These are phyloP conservation scores for Phialophora verrucosa DNA, from an alignment of 2,329 filamentous ascomycete species.

Conservation along the genomic window DNA sequence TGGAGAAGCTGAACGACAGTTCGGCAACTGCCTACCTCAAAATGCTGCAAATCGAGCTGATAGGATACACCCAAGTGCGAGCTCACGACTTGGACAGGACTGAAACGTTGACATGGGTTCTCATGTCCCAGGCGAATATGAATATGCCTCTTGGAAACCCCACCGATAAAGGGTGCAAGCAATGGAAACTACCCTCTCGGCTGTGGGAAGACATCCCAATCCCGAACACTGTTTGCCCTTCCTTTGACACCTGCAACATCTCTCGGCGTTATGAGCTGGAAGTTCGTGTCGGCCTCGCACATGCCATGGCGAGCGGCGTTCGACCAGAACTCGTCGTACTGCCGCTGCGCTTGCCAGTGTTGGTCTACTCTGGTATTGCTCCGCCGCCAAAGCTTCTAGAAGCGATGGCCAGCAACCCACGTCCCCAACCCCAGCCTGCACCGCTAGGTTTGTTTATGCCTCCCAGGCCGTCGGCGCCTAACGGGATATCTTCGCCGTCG, in stretches of 20 bases:
- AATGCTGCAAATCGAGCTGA: conserved; percentile 79
- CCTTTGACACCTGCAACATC: conserved; percentile 88
- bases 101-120: conserved; percentile 76
- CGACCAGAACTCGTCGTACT: conserved; percentile 77
- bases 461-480: conserved; percentile 18
- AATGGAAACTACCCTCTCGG: conserved; percentile 67
- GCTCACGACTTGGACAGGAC: conserved; percentile 75
- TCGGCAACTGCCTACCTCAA: conserved; percentile 75
- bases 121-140: conserved; percentile 74
- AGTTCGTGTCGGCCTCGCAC: conserved; percentile 76
- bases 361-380: conserved; percentile 85
- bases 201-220: conserved; percentile 75
- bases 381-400: conserved; percentile 78
- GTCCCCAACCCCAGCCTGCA: conserved; percentile 38
- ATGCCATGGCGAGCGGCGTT: conserved; percentile 63
- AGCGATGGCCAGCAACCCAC: conserved; percentile 40
- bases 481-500: conserved; percentile 9
- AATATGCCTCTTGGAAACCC: conserved; percentile 69
- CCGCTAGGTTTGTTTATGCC: conserved; percentile 18
- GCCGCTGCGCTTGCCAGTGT: conserved; percentile 76
- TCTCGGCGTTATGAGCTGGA: conserved; percentile 82
- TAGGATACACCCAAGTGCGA: conserved; percentile 78
- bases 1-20: conserved; percentile 74
- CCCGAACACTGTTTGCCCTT: conserved; percentile 85
- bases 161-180: conserved; percentile 65